Percentiles rank a stretch among this genome's conserved stretches.
phyloP scores from a whole-genome alignment of 2,329 filamentous ascomycete genomes.

The Diaporthe sp. region DNA sequence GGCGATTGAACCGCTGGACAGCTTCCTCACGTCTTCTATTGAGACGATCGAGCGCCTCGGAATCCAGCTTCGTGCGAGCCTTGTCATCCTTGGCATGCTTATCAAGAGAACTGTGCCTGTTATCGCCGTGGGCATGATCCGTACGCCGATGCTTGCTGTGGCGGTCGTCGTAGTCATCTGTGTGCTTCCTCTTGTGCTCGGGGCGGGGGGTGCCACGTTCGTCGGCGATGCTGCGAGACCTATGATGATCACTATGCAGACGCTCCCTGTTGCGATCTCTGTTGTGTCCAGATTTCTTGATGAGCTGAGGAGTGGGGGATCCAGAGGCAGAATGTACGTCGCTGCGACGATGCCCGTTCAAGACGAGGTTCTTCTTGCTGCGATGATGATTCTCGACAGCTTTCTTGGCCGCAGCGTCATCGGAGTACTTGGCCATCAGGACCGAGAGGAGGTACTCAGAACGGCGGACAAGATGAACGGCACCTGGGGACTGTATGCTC shows the following conservation, averaged over 20 bases:
- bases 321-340: conserved; percentile 73
- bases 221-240: conserved; percentile 63
- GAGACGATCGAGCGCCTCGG: conserved; percentile 51
- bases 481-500: conserved; percentile 92
- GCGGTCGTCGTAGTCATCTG: conserved; percentile 64
- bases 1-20: conserved; percentile 52
- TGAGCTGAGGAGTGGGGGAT: conserved; percentile 74
- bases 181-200: conserved; percentile 73
- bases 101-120: conserved; percentile 44
- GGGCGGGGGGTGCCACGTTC: conserved; percentile 65
- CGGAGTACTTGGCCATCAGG: conserved; percentile 85
- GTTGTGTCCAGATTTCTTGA: conserved; percentile 61
- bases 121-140: conserved; percentile 57
- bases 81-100: conserved; percentile 55
- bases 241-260: conserved; percentile 62
- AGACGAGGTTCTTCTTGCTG: conserved; percentile 84
- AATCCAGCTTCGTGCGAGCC: conserved; percentile 50
- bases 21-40: conserved; percentile 50
- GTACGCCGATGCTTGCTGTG: conserved; percentile 65
- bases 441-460: conserved; percentile 97
- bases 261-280: conserved; percentile 63
- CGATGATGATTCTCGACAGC: conserved; percentile 93
- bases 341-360: conserved; percentile 71
- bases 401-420: conserved; percentile 80
- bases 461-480: conserved; percentile 93